phyloP scores from a whole-genome alignment of 805 yeast genomes.

The Limtongia smithiae region DNA sequence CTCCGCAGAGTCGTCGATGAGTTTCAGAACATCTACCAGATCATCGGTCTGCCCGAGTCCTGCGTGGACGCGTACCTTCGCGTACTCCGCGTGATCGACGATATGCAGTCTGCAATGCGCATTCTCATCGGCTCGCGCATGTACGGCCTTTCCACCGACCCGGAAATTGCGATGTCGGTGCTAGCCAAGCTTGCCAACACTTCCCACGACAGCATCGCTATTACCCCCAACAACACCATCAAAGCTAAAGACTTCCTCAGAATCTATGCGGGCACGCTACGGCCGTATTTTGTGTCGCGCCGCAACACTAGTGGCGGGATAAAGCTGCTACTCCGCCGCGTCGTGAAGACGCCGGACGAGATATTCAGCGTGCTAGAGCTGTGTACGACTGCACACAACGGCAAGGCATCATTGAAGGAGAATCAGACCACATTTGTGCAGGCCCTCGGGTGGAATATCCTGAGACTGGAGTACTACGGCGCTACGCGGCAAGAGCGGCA shows the following conservation, averaged over 20 bases:
- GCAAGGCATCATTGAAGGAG: neutral
- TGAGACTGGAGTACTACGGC: too few relatives aligned
- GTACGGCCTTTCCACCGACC: constrained; percentile 4
- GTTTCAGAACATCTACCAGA: too few relatives aligned
- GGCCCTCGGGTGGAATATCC: neutral
- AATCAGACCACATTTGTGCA: neutral
- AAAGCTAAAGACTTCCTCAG: neutral
- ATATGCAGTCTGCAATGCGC: constrained; percentile 1
- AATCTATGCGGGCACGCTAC: constrained; percentile 8
- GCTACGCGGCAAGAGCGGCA: too few relatives aligned
- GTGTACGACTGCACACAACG: neutral
- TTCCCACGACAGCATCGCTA: neutral
- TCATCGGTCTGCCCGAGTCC: constrained; percentile 14
- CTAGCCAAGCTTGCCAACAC: neutral
- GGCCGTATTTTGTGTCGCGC: constrained; percentile 15
- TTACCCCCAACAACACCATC: neutral
- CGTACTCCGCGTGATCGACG: neutral
- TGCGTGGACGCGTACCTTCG: constrained; percentile 6
- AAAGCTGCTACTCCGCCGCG: constrained; percentile 1
- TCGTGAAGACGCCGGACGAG: constrained; percentile 11
- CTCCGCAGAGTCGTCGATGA: too few relatives aligned
- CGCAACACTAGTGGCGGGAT: neutral
- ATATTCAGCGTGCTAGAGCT: constrained; percentile 5
- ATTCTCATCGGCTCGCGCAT: constrained; percentile 8
- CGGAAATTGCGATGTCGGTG: neutral